Conservation (phyloP, 345 rosid species). For the Euphorbia peplus region DNA sequence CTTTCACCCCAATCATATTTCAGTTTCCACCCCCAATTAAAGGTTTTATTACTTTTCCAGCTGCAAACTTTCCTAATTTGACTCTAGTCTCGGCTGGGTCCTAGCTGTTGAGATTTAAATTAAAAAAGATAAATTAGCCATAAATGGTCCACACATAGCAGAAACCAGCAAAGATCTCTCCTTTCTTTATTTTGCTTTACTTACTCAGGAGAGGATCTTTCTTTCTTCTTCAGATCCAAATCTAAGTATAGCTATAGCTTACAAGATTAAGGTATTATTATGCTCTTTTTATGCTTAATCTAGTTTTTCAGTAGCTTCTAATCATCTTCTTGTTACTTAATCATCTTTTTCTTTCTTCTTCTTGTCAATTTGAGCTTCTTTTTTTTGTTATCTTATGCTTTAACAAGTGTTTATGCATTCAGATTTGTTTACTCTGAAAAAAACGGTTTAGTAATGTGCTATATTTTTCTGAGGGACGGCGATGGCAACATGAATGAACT, state of each 20-base stretch:
- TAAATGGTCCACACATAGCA: slow-evolving; percentile 1
- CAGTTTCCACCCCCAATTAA: background rate
- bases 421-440: background rate
- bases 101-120: background rate
- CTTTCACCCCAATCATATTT: background rate
- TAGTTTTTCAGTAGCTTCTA: no score
- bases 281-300: background rate
- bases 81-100: background rate
- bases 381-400: background rate
- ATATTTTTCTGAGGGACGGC: no score
- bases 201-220: background rate
- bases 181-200: slow-evolving; percentile 1
- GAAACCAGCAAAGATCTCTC: background rate
- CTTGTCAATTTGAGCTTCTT: background rate
- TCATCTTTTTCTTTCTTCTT: no score
- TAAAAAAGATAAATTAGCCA: background rate
- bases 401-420: background rate
- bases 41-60: background rate
- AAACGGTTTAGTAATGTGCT: no score
- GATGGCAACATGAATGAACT: no score
- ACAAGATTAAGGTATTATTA: background rate
- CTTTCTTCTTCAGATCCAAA: background rate
- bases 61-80: background rate
- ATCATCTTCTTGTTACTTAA: no score
- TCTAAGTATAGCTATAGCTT: background rate